Base-by-base conservation (phyloP, 306 rosid genomes). In the Herpetospermum pedunculosum region DNA sequence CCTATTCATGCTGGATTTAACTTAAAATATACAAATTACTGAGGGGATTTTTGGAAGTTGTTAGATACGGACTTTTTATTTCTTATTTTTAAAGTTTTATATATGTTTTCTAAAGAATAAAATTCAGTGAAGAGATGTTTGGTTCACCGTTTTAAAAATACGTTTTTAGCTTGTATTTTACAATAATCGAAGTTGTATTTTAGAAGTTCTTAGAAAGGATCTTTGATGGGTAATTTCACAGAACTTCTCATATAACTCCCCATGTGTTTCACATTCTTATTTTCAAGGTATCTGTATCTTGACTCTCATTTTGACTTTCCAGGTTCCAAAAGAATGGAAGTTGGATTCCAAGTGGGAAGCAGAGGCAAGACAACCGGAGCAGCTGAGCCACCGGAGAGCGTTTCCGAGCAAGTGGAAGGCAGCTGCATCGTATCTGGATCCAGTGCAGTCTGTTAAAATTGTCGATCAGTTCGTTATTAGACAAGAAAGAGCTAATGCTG, bases 401-500 rank as follows among this genome's bases (percentile, higher is more conserved):
- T 80, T 23, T 70, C 90, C 88, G 12, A 84, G 90, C 77, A 86
- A 86, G 76, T 86, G 90, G 90, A 78, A 78, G 73, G 96, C 97
- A 26, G 85, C 84, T 48, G 32, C 75, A 43, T 2, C 90, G 32
- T 83, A 82, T 65, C 97, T 83, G 73, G 97, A 91, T 74, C 97
- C 99, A 13, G 74, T 91, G 26, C 84, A 87, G 19, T 82, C 96
- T 0, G 99, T 95, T 76, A 95, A 87, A 83, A 82, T 95, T 77
- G 96, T 95, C 40, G 97, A 95, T 74, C 96, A 86, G 49, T 91
- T 95, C 52, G 84, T 88, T 63, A 89, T 89, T 74, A 77, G 52
- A 71, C 83, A 77, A 77, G 81, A 73, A 76, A 82, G 86, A 5
- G 88, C 79, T 30, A 85, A 59, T 44, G 62, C 79, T 68, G 84